phyloP scores from a whole-genome alignment of 345 rosid genomes.

The Aegle marmelos region DNA sequence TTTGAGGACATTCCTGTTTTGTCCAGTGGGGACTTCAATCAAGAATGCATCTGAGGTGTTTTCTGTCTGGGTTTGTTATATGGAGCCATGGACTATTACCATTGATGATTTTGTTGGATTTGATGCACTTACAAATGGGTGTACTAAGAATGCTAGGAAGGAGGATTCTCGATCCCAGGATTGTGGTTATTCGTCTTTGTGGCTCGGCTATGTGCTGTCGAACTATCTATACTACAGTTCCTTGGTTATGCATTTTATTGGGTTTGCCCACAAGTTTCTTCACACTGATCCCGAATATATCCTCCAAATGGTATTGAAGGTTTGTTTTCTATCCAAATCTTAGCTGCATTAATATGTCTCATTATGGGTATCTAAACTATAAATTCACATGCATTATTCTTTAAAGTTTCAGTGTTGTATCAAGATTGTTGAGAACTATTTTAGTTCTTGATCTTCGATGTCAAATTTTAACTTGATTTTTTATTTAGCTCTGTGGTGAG shows the following conservation, averaged over 20 bases:
- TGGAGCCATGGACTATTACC: constrained; percentile 77
- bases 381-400: background rate
- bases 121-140: constrained; percentile 44
- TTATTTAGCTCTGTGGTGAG: background rate
- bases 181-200: constrained; percentile 49
- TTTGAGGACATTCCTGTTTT: constrained; percentile 77
- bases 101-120: constrained; percentile 63
- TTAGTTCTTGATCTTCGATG: background rate
- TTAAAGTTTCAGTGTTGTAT: background rate
- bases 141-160: constrained; percentile 35
- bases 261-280: constrained; percentile 96
- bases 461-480: background rate
- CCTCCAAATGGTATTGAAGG: constrained; percentile 89
- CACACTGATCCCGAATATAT: constrained; percentile 73
- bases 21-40: constrained; percentile 64
- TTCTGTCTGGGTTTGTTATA: constrained; percentile 69
- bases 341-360: background rate
- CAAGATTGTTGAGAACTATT: background rate
- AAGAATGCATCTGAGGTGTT: constrained; percentile 87
- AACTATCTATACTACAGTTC: constrained; percentile 90
- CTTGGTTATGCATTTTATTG: constrained; percentile 86
- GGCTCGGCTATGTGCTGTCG: constrained; percentile 77
- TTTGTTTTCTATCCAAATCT: constrained; percentile 31
- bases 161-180: constrained; percentile 31
- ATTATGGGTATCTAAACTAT: background rate